Evolutionary conservation across 441 rosid species (phyloP), one percentile per base, ranked within the genome.

Genomic region (Capsella rubella): DNA sequence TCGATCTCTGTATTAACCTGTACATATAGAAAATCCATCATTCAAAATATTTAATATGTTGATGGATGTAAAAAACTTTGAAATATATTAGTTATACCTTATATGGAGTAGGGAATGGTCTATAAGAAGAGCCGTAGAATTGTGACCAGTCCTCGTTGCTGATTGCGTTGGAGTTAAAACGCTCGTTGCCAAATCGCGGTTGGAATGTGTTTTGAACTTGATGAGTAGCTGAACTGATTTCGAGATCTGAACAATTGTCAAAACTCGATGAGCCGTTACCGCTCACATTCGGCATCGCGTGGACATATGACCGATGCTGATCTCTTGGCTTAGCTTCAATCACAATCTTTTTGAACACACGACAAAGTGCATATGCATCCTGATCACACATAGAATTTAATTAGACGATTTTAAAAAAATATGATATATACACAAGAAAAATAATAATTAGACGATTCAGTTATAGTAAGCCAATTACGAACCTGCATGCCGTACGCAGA

Each of bases 341-440:
- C 59, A 89, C 79, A 52, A 76, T 88, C 82, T 90, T 94, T 78
- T 94, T 94, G 71, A 92, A 92, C 77, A 94, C 97, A 8, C 99
- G 94, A 54, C 99, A 94, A 9, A 92, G 92, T 31, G 97, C 97
- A 76, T 92, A 94, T 5, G 97, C 88, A 47, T 94, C 99, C 97
- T 94, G 84, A 32, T 21, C 25, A 21, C 25, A 0, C 2, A 21
- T 21, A 21, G 25, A 67, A 62, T 8, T 14, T 6, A 6, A 7
- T 37, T 47, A 60, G 15, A 9, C 4, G 3, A 21, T 10, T 1
- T 40, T 45, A 37, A 28, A 31, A 27, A 21, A 2, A 21, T 1
- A 34, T 59, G 11, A 9, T 64, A 31, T 71, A 18, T 62, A n/a
- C 12, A 83, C 88, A 84, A 86, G 81, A 57, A 86, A 74, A 32